A percentile compares a stretch with the other conserved stretches of the same genome.
phyloP scores from a whole-genome alignment of 257 asterid genomes.

The Cinchona pubescens region DNA sequence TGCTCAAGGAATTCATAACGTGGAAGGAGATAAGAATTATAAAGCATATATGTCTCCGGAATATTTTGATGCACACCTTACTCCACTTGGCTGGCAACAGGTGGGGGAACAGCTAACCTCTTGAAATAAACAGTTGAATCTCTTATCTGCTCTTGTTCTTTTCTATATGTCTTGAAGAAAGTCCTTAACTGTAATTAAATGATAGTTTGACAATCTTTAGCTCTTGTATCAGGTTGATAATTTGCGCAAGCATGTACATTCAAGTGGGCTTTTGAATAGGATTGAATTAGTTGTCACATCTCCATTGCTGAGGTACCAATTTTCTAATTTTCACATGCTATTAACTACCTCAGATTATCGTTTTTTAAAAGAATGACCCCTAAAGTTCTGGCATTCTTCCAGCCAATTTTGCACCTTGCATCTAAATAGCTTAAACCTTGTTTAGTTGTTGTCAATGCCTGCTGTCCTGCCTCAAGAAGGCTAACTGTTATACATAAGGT shows the following conservation, averaged over 20 bases:
- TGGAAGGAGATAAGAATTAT: slow-evolving; percentile 74
- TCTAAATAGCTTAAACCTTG: neutral
- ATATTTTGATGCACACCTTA: slow-evolving; percentile 88
- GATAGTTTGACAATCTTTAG: slow-evolving; percentile 13
- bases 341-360: neutral
- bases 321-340: slow-evolving; percentile 4
- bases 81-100: slow-evolving; percentile 92
- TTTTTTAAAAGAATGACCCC: neutral
- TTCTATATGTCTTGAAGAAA: neutral
- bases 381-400: neutral
- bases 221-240: slow-evolving; percentile 69
- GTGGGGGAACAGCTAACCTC: slow-evolving; percentile 32
- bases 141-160: neutral
- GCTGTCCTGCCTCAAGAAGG: neutral
- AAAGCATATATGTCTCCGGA: slow-evolving; percentile 73
- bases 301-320: slow-evolving; percentile 70
- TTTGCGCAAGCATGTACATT: slow-evolving; percentile 76
- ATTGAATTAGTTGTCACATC: slow-evolving; percentile 82
- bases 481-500: neutral
- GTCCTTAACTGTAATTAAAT: neutral
- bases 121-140: slow-evolving; percentile 5
- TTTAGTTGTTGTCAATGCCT: neutral
- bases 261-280: slow-evolving; percentile 70
- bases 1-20: slow-evolving; percentile 91
- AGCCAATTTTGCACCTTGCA: neutral